Conservation (phyloP, 176 grass and related monocot species). For the Lolium multiflorum region DNA sequence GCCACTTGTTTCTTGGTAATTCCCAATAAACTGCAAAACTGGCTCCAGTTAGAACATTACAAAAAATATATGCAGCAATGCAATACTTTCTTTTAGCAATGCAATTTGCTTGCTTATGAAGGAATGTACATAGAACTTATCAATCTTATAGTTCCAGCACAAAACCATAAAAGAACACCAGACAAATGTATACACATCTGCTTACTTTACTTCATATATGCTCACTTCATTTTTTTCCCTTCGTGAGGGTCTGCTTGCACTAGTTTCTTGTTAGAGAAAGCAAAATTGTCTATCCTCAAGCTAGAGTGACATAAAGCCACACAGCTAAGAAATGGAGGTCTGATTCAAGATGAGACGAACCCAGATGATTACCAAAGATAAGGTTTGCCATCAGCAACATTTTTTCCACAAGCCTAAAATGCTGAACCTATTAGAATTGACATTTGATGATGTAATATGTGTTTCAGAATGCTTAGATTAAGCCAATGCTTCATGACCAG, state of each 20-base stretch:
- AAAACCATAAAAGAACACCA: neutral
- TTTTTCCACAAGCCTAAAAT: neutral
- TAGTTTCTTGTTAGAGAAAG: neutral
- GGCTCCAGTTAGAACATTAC: constrained; percentile 31
- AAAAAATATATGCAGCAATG: constrained; percentile 16
- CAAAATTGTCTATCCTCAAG: neutral
- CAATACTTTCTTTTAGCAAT: neutral
- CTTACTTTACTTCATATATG: constrained; percentile 11
- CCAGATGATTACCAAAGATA: neutral
- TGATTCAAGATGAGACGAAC: neutral
- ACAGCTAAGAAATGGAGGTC: neutral
- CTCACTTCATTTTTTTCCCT: neutral
- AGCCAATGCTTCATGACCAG: neutral
- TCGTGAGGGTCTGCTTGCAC: constrained; percentile 2
- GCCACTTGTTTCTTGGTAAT: constrained; percentile 89
- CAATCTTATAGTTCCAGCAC: neutral
- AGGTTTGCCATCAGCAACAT: neutral
- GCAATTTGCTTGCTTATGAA: neutral
- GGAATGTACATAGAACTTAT: neutral
- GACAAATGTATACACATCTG: neutral
- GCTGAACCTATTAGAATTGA: neutral
- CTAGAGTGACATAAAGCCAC: neutral
- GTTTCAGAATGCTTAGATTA: constrained; percentile 12
- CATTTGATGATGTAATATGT: neutral
- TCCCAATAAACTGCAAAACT: constrained; percentile 86